Percentiles rank a stretch among this genome's conserved stretches.
phyloP scores from a whole-genome alignment of 2,329 filamentous ascomycete species.

The Aspergillus quadricinctus region DNA sequence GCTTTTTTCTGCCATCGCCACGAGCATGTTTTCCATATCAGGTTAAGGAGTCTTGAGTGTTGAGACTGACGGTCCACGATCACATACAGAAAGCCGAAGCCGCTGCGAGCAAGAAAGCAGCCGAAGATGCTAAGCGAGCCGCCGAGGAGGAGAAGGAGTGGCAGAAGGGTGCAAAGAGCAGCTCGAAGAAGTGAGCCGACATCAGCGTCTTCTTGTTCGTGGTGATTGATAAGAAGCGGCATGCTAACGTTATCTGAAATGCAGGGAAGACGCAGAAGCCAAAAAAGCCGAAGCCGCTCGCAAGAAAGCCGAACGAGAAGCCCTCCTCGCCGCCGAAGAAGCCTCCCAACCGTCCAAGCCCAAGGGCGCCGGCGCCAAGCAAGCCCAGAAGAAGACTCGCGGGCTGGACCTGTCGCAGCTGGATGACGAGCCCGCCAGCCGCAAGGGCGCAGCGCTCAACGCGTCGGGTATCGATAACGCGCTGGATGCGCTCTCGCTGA shows the following conservation, averaged over 20 bases:
- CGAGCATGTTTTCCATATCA: slow-evolving; percentile 1
- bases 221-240: background rate
- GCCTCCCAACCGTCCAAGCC: slow-evolving; percentile 57
- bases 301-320: slow-evolving; percentile 90
- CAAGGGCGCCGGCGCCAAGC: slow-evolving; percentile 54
- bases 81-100: slow-evolving; percentile 73
- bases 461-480: slow-evolving; percentile 91
- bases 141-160: slow-evolving; percentile 71
- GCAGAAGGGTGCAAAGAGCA: slow-evolving; percentile 80
- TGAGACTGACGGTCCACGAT: slow-evolving; percentile 10
- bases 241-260: slow-evolving; percentile 1
- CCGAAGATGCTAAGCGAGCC: slow-evolving; percentile 61
- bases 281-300: slow-evolving; percentile 77
- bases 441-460: slow-evolving; percentile 60
- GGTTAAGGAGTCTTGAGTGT: background rate
- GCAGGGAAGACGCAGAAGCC: slow-evolving; percentile 74
- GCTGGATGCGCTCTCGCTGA: slow-evolving; percentile 75
- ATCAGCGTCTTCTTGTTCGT: background rate
- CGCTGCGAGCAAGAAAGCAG: slow-evolving; percentile 74
- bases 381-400: slow-evolving; percentile 52
- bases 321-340: slow-evolving; percentile 78
- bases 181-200: slow-evolving; percentile 72
- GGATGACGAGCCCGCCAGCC: slow-evolving; percentile 52
- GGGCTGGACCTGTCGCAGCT: slow-evolving; percentile 74
- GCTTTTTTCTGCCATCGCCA: slow-evolving; percentile 14